Percentiles rank a stretch among this genome's conserved stretches.
These are phyloP conservation scores for Fusarium luffae DNA, from an alignment of 2,329 filamentous ascomycete genomes.

Conservation along the genomic window DNA sequence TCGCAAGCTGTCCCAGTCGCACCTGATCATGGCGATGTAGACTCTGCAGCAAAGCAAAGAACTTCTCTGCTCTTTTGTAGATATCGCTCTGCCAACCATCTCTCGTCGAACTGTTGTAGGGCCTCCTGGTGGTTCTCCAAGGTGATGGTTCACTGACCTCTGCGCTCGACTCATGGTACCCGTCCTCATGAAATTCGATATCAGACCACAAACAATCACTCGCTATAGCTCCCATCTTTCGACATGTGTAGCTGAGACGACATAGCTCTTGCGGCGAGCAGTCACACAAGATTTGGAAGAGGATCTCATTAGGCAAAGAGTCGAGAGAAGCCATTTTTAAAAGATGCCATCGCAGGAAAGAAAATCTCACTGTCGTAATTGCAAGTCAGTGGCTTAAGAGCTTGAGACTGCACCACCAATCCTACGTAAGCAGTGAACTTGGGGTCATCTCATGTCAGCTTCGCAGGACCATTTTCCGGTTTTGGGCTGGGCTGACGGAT, in stretches of 20 bases:
- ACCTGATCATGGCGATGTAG: background rate
- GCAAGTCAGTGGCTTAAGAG: background rate
- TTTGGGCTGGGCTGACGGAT: background rate
- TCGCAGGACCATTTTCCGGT: background rate
- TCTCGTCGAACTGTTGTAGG: background rate
- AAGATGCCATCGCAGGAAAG: background rate
- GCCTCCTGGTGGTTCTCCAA: background rate
- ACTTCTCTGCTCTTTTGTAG: background rate
- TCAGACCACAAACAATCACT: constrained; percentile 11
- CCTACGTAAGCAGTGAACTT: background rate
- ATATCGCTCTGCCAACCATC: background rate
- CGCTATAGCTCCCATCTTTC: background rate
- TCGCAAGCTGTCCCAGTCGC: background rate
- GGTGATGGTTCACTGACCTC: constrained; percentile 16
- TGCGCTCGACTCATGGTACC: constrained; percentile 25
- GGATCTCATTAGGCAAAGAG: background rate
- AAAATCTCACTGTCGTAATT: rapidly evolving
- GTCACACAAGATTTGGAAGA: background rate
- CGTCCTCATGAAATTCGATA: constrained; percentile 26
- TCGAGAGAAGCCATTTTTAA: background rate
- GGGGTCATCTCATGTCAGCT: background rate
- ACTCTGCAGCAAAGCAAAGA: background rate
- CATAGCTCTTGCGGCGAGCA: constrained; percentile 8
- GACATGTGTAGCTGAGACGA: constrained; percentile 10
- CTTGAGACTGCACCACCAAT: too few relatives aligned